Conservation (phyloP, 164 flowering plant genomes). For the Warburgia ugandensis region DNA sequence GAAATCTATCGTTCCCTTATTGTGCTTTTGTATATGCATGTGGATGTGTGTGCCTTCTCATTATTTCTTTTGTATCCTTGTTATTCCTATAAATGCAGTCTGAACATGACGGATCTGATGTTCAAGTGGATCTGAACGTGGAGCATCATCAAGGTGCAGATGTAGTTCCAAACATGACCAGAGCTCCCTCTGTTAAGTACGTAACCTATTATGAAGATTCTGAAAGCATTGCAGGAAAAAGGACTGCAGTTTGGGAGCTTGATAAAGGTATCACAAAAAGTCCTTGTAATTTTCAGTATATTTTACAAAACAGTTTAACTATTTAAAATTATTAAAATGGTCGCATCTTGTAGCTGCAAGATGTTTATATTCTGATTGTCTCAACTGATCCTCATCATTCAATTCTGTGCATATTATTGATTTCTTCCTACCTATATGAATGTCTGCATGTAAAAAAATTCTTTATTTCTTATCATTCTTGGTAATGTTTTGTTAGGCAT, state of each 20-base stretch:
- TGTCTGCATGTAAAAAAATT: too few relatives aligned
- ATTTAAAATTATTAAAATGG: too few relatives aligned
- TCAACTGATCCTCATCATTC: too few relatives aligned
- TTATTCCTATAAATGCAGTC: slow-evolving; percentile 35
- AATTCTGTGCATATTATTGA: too few relatives aligned
- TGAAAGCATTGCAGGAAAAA: slow-evolving; percentile 81
- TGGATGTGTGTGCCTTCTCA: background rate
- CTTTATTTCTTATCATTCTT: too few relatives aligned
- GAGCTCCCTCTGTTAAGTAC: slow-evolving; percentile 69
- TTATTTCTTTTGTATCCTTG: background rate
- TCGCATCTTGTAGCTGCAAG: too few relatives aligned
- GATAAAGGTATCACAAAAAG: slow-evolving; percentile 51
- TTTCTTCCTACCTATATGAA: too few relatives aligned
- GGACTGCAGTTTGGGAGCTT: slow-evolving; percentile 95
- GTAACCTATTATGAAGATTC: slow-evolving; percentile 95
- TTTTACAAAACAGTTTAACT: too few relatives aligned
- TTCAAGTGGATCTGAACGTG: slow-evolving; percentile 72
- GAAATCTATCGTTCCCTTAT: too few relatives aligned
- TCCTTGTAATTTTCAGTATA: slow-evolving; percentile 4
- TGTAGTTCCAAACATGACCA: slow-evolving; percentile 87
- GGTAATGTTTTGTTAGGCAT: too few relatives aligned
- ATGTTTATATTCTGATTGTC: too few relatives aligned
- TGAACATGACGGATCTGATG: slow-evolving; percentile 95
- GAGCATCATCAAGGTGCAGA: slow-evolving; percentile 59
- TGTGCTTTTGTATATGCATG: too few relatives aligned